Evolutionary conservation across 148 eudicot genomes (phyloP).

Genomic region (Nyssa sinensis): DNA sequence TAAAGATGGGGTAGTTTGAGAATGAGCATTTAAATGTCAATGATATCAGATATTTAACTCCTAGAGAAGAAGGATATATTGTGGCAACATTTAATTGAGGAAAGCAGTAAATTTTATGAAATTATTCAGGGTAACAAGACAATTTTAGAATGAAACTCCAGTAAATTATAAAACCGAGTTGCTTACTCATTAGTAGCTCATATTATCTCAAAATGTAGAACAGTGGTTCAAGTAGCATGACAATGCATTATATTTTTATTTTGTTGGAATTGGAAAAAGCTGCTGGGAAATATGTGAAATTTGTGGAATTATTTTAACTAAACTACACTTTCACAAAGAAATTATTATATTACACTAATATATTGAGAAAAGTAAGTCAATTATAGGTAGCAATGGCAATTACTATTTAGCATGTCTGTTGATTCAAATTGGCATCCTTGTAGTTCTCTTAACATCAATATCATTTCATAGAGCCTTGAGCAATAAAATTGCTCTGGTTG

Average conservation of each 20-base stretch:
- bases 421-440: not conserved
- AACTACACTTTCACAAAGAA: not conserved
- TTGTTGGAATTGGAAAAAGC: not conserved
- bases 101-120: not conserved
- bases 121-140: not conserved
- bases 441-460: not conserved
- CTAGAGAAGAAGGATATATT: not conserved
- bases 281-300: not conserved
- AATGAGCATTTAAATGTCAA: not conserved
- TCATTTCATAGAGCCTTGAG: too few relatives aligned
- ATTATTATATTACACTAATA: not conserved
- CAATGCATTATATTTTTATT: too few relatives aligned
- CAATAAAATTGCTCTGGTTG: not conserved
- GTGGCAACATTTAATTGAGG: not conserved
- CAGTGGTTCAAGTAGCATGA: not conserved
- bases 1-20: not conserved
- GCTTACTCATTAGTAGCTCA: not conserved
- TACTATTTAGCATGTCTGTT: not conserved
- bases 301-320: not conserved
- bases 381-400: not conserved
- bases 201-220: not conserved
- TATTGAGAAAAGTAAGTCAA: not conserved
- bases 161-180: too few relatives aligned
- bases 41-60: not conserved
- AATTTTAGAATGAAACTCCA: not conserved